These are phyloP conservation scores for Penicillium psychrosexuale DNA, from an alignment of 2,329 filamentous ascomycete genomes.

Conservation along the genomic window DNA sequence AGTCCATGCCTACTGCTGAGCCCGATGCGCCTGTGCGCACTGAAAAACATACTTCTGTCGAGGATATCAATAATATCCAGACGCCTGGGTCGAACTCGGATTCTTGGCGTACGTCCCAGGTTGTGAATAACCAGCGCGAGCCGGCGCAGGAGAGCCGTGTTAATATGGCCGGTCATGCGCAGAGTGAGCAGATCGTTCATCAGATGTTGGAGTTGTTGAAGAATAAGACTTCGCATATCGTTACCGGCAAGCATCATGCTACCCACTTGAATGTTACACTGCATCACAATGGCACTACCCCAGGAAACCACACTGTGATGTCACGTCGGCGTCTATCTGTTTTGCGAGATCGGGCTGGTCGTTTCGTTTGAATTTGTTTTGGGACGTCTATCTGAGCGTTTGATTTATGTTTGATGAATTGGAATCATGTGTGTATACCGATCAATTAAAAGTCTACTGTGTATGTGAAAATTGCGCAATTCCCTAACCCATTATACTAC, in stretches of 20 bases:
- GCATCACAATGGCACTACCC: constrained; percentile 14
- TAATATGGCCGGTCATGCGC: constrained; percentile 17
- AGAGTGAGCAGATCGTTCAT: constrained; percentile 18
- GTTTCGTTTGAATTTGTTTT: not conserved
- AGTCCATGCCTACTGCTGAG: not conserved
- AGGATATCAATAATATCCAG: constrained; percentile 15
- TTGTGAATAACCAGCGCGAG: constrained; percentile 8
- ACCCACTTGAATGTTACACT: constrained; percentile 8
- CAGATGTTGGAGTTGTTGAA: constrained; percentile 18
- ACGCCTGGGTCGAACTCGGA: constrained; percentile 21
- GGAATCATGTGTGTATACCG: constrained; percentile 11
- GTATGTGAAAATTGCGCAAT: not conserved
- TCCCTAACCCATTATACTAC: too few relatives aligned
- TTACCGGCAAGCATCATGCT: constrained; percentile 18
- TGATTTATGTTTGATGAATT: constrained; percentile 7
- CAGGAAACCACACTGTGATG: constrained; percentile 14
- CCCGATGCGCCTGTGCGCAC: constrained; percentile 4
- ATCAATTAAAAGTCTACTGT: constrained; percentile 3
- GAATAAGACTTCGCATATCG: constrained; percentile 13
- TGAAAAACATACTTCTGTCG: constrained; percentile 7
- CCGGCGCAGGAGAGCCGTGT: constrained; percentile 20
- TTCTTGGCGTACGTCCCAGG: constrained; percentile 16
- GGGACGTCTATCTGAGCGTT: not conserved
- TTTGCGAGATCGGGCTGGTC: constrained; percentile 17
- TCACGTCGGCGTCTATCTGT: constrained; percentile 22